phyloP scores from a whole-genome alignment of 2,329 filamentous ascomycete genomes.

The Colletotrichum graminicola region DNA sequence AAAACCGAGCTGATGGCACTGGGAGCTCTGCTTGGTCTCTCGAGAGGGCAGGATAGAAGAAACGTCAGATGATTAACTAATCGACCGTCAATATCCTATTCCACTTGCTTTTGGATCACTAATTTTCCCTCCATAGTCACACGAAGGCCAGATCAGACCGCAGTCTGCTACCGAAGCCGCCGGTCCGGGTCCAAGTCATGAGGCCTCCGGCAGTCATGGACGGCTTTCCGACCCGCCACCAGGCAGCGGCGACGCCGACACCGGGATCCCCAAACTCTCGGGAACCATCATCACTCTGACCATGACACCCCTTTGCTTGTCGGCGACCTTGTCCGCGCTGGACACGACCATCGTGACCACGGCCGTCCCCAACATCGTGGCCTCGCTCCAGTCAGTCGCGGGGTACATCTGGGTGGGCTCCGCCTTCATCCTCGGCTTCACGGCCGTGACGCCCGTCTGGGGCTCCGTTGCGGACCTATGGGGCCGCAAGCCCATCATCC shows the following conservation, averaged over 20 bases:
- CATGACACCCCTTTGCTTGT: constrained; percentile 49
- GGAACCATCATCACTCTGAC: constrained; percentile 48
- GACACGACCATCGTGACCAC: constrained; percentile 66
- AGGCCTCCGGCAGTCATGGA: background rate
- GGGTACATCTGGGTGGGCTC: constrained; percentile 61
- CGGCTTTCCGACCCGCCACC: background rate
- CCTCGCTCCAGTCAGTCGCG: constrained; percentile 53
- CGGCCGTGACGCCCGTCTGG: constrained; percentile 45
- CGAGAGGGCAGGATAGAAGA: constrained; percentile 1
- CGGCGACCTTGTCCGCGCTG: constrained; percentile 58
- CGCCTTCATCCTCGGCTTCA: constrained; percentile 62
- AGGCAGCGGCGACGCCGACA: background rate
- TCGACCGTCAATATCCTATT: too few species aligned
- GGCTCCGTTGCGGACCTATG: constrained; percentile 61
- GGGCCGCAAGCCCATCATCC: constrained; percentile 54
- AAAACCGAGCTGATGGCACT: background rate
- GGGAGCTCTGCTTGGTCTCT: background rate
- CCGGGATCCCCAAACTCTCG: constrained; percentile 9
- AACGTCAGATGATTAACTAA: too few species aligned
- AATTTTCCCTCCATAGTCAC: too few species aligned
- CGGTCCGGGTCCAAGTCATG: background rate
- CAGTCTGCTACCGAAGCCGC: background rate
- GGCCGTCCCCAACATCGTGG: constrained; percentile 60
- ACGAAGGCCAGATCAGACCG: background rate
- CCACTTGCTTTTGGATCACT: too few species aligned